These are phyloP conservation scores for Astrothelium macrocarpum DNA, from an alignment of 495 filamentous ascomycete genomes.

Conservation along the genomic window DNA sequence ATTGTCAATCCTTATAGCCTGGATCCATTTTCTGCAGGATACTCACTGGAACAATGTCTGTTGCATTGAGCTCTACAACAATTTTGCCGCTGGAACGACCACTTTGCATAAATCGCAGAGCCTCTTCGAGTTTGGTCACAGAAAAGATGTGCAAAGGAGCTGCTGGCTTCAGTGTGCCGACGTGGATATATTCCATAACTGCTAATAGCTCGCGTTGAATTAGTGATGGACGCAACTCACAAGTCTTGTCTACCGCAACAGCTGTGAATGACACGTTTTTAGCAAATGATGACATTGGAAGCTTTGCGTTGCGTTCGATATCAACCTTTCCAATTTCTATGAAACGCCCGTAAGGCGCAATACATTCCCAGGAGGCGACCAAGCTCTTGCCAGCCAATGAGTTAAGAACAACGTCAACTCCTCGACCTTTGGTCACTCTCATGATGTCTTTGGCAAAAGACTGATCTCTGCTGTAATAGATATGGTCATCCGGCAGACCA, in stretches of 20 bases:
- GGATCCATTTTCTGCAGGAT: background rate
- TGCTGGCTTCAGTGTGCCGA: background rate
- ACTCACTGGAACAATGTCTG: background rate
- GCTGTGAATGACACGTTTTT: slow-evolving; percentile 27
- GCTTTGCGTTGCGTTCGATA: slow-evolving; percentile 25
- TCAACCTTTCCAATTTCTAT: slow-evolving; percentile 38
- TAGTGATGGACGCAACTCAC: slow-evolving; percentile 15
- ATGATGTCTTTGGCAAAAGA: slow-evolving; percentile 8
- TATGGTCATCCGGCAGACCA: slow-evolving; percentile 33
- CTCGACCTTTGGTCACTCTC: slow-evolving; percentile 10
- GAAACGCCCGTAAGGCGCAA: slow-evolving; percentile 36
- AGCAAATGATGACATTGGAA: slow-evolving; percentile 15
- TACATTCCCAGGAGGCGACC: slow-evolving; percentile 8
- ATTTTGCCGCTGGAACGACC: slow-evolving; percentile 50
- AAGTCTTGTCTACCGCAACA: slow-evolving; percentile 27
- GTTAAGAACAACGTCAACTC: slow-evolving; percentile 21
- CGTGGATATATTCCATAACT: background rate
- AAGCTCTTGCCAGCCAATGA: slow-evolving; percentile 14
- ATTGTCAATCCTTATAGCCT: no score
- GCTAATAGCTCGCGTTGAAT: slow-evolving; percentile 14
- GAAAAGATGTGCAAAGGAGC: slow-evolving; percentile 3
- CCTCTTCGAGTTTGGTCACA: slow-evolving; percentile 37
- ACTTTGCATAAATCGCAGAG: slow-evolving; percentile 49
- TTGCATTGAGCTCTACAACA: slow-evolving; percentile 30
- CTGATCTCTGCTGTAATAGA: slow-evolving; percentile 24